Percentiles rank a stretch among this genome's conserved stretches.
Evolutionary conservation across 768 basidiomycete genomes (phyloP).

Genomic region (Chalciporus piperatus): DNA sequence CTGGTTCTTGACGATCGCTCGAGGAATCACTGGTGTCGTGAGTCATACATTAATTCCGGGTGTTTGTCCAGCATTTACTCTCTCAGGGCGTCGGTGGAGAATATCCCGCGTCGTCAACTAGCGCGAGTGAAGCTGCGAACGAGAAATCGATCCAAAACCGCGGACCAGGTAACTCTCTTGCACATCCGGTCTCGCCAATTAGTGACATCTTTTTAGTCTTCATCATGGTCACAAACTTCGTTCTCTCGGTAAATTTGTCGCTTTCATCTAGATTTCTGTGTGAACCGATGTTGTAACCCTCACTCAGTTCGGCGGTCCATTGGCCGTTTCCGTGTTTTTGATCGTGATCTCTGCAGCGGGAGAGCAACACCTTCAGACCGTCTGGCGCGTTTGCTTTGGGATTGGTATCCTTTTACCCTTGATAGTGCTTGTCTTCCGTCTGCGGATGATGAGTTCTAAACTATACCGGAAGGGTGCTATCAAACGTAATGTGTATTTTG

Average conservation of each 20-base stretch:
- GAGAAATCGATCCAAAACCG: slow-evolving; percentile 58
- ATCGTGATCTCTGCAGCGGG: slow-evolving; percentile 68
- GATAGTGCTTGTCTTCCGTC: slow-evolving; percentile 68
- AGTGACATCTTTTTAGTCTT: slow-evolving; percentile 43
- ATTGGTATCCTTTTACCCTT: slow-evolving; percentile 62
- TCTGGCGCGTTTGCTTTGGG: slow-evolving; percentile 68
- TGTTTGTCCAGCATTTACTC: slow-evolving; percentile 2
- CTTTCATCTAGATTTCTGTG: neutral
- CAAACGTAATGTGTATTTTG: slow-evolving; percentile 42
- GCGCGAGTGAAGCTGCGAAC: slow-evolving; percentile 71
- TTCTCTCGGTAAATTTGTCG: slow-evolving; percentile 48
- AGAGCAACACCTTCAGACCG: slow-evolving; percentile 55
- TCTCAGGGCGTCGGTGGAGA: slow-evolving; percentile 70
- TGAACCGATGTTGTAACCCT: slow-evolving; percentile 1
- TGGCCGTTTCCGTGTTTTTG: slow-evolving; percentile 64
- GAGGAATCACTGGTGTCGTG: slow-evolving; percentile 68
- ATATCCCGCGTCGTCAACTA: slow-evolving; percentile 71
- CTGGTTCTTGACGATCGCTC: slow-evolving; percentile 72
- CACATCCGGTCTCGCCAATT: neutral
- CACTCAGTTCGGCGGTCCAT: slow-evolving; percentile 59
- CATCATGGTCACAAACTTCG: slow-evolving; percentile 75
- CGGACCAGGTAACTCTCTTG: slow-evolving; percentile 48
- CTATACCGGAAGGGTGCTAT: slow-evolving; percentile 66
- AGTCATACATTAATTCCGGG: slow-evolving; percentile 16
- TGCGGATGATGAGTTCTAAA: slow-evolving; percentile 67